These are phyloP conservation scores for Leishmania aethiopica DNA, from an alignment of 208 protist species.

Conservation along the genomic window DNA sequence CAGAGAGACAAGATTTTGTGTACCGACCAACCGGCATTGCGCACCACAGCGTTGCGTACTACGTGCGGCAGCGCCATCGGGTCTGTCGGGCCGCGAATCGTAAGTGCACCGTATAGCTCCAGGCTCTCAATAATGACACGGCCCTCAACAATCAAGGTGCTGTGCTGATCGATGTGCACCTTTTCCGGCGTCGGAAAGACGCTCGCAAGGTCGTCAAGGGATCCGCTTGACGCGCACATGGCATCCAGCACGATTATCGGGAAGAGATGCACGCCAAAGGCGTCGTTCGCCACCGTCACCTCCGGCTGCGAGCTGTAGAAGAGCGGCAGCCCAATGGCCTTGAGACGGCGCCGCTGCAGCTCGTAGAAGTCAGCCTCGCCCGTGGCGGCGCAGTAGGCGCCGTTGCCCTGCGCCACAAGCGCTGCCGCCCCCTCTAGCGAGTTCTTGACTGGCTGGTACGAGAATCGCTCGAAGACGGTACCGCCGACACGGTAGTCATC, in stretches of 20 bases:
- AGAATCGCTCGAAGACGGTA: constrained; percentile 69
- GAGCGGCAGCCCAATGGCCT: constrained; percentile 51
- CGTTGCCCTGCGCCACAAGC: constrained; percentile 47
- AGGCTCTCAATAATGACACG: constrained; percentile 76
- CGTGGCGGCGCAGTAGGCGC: constrained; percentile 64
- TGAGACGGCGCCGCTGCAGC: constrained; percentile 58
- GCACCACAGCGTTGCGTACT: constrained; percentile 45
- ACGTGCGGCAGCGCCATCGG: constrained; percentile 38
- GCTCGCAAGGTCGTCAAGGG: constrained; percentile 32
- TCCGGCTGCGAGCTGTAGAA: constrained; percentile 27
- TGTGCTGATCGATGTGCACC: constrained; percentile 56
- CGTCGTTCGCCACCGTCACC: constrained; percentile 21
- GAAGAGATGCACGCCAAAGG: constrained; percentile 35
- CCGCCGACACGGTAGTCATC: constrained; percentile 64
- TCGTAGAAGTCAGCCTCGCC: constrained; percentile 81
- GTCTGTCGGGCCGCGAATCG: constrained; percentile 52
- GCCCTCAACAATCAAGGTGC: constrained; percentile 78
- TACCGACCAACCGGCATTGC: constrained; percentile 61
- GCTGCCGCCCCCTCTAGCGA: constrained; percentile 49
- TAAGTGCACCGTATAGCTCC: constrained; percentile 64
- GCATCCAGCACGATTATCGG: constrained; percentile 55
- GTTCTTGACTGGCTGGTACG: constrained; percentile 92
- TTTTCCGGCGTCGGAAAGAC: constrained; percentile 62
- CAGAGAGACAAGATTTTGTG: constrained; percentile 18
- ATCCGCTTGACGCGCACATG: constrained; percentile 12